phyloP scores from a whole-genome alignment of 495 filamentous ascomycete species.

The Penicillium crystallinum region DNA sequence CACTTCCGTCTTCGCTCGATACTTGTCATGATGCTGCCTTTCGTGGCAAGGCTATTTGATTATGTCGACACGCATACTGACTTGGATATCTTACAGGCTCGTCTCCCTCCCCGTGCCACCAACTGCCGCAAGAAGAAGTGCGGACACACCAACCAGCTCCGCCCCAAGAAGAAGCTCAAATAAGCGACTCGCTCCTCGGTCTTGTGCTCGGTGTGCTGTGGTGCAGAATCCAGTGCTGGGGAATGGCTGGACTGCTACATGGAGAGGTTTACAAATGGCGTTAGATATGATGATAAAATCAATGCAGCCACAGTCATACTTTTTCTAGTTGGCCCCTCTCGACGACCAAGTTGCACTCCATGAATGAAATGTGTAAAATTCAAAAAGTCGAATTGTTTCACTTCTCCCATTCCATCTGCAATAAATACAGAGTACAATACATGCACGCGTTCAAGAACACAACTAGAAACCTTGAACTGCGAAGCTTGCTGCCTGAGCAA shows the following conservation, averaged over 20 bases:
- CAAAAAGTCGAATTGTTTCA: constrained; percentile 25
- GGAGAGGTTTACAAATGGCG: constrained; percentile 42
- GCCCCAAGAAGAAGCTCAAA: constrained; percentile 99
- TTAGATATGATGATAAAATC: constrained; percentile 45
- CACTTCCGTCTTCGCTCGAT: background rate
- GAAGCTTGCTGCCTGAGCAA: constrained; percentile 24
- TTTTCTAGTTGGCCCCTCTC: constrained; percentile 40
- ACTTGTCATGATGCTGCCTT: background rate
- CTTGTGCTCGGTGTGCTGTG: constrained; percentile 44
- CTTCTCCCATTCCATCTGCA: background rate
- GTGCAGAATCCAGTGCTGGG: constrained; percentile 30
- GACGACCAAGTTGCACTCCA: constrained; percentile 37
- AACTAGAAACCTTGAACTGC: constrained; percentile 6
- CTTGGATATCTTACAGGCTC: constrained; percentile 53
- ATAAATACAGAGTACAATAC: constrained; percentile 20
- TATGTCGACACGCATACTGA: constrained; percentile 12
- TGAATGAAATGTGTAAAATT: constrained; percentile 40
- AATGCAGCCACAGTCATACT: constrained; percentile 41
- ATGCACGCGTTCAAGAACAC: constrained; percentile 10
- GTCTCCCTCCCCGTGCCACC: constrained; percentile 95
- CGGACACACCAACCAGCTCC: constrained; percentile 98
- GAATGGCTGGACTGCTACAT: constrained; percentile 38
- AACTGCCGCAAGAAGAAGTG: constrained; percentile 99
- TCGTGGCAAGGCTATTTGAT: background rate
- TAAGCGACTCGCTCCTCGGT: constrained; percentile 52